These are phyloP conservation scores for Coniochaeta prunicola DNA, from an alignment of 2,329 filamentous ascomycete species.

Conservation along the genomic window DNA sequence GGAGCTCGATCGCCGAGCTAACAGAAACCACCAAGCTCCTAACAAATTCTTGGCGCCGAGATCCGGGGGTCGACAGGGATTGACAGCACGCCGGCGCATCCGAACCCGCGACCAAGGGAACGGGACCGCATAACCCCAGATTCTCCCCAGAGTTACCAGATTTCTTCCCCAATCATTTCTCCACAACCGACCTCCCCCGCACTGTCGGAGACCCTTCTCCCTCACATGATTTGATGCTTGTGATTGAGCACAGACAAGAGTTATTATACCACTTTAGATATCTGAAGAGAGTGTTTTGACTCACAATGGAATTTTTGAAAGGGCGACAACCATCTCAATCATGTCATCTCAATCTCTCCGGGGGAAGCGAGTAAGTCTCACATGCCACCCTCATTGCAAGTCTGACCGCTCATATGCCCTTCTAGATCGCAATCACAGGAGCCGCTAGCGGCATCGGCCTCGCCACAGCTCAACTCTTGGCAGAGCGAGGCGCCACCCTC, in stretches of 20 bases:
- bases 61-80: too few species aligned
- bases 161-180: background rate
- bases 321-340: background rate
- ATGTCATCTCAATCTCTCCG: background rate
- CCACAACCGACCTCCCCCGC: background rate
- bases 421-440: conserved; percentile 31
- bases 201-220: background rate
- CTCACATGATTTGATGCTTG: too few species aligned
- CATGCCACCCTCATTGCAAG: background rate
- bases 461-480: conserved; percentile 30
- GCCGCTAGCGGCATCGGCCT: conserved; percentile 35
- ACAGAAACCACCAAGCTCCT: too few species aligned
- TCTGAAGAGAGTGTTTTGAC: background rate
- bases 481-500: conserved; percentile 28
- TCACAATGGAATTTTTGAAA: background rate
- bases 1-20: background rate
- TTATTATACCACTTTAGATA: too few species aligned
- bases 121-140: background rate
- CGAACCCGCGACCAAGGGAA: background rate
- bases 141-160: background rate
- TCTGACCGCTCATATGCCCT: background rate
- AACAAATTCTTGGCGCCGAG: too few species aligned
- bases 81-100: background rate
- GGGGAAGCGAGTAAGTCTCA: background rate
- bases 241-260: too few species aligned